Evolutionary conservation across 2,329 filamentous ascomycete species (phyloP).

Genomic region (Apiospora saccharicola): DNA sequence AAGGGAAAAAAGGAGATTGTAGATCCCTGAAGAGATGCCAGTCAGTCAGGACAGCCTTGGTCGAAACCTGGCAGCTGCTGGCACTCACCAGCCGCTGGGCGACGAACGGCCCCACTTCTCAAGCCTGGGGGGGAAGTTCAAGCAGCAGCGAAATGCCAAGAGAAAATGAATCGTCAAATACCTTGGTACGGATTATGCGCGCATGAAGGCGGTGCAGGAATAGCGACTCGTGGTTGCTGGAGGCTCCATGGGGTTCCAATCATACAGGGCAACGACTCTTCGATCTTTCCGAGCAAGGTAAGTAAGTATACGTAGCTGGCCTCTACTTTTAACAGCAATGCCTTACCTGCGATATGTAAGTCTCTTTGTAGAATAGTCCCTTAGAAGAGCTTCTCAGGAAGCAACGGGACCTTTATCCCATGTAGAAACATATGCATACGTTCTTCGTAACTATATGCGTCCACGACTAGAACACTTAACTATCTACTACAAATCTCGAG

Average conservation of each 20-base stretch:
- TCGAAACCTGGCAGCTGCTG: constrained; percentile 13
- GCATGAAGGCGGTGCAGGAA: background rate
- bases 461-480: too few species aligned
- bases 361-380: too few species aligned
- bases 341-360: too few species aligned
- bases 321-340: too few species aligned
- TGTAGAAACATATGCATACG: too few species aligned
- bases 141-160: background rate
- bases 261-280: background rate
- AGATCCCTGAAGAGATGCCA: background rate
- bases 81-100: background rate
- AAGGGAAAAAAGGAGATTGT: background rate
- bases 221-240: background rate
- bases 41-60: background rate
- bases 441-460: too few species aligned
- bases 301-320: too few species aligned
- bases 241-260: too few species aligned
- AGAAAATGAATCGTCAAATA: background rate
- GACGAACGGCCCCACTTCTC: background rate
- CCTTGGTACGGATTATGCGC: background rate
- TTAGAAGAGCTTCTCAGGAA: too few species aligned
- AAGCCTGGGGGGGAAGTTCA: too few species aligned
- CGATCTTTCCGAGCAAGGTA: background rate
- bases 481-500: too few species aligned
- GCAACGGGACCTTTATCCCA: too few species aligned